phyloP scores from a whole-genome alignment of 1,139 yeast species.

The Candida anutae region DNA sequence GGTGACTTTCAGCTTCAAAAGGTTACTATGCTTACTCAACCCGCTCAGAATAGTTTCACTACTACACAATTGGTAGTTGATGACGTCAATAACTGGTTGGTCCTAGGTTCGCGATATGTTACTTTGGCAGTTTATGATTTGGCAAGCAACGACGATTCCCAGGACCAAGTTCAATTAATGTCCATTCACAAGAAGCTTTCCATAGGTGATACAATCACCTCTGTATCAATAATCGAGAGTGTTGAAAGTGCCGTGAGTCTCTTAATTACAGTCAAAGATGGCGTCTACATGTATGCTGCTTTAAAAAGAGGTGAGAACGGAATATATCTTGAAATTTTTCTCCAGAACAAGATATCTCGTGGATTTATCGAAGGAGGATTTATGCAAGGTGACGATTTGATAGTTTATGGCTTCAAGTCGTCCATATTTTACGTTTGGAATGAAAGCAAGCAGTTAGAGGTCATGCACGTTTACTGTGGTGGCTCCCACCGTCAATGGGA shows the following conservation, averaged over 20 bases:
- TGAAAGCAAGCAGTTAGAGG: slow-evolving; percentile 67
- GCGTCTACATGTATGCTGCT: slow-evolving; percentile 40
- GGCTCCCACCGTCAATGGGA: slow-evolving; percentile 88
- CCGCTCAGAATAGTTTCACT: slow-evolving; percentile 45
- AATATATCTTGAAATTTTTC: slow-evolving; percentile 28
- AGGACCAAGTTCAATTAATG: slow-evolving; percentile 13
- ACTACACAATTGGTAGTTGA: slow-evolving; percentile 50
- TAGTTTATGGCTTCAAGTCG: slow-evolving; percentile 77
- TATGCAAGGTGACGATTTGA: slow-evolving; percentile 35
- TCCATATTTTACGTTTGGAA: slow-evolving; percentile 76
- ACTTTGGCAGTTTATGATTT: slow-evolving; percentile 52
- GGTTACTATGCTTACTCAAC: slow-evolving; percentile 18
- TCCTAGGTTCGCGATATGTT: slow-evolving; percentile 70
- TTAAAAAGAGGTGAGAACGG: slow-evolving; percentile 8
- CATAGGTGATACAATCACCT: slow-evolving; percentile 71
- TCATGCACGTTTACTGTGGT: slow-evolving; percentile 73
- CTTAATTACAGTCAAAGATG: slow-evolving; percentile 57
- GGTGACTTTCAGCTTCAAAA: slow-evolving; percentile 9
- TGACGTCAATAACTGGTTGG: slow-evolving; percentile 26
- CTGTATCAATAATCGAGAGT: slow-evolving; percentile 33
- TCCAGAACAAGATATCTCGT: slow-evolving; percentile 56
- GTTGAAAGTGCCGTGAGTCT: slow-evolving; percentile 11
- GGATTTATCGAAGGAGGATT: slow-evolving; percentile 78
- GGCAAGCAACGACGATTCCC: slow-evolving; percentile 4
- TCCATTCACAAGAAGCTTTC: slow-evolving; percentile 45